Evolutionary conservation across 441 rosid species (phyloP).

Genomic region (Oxalis stricta): DNA sequence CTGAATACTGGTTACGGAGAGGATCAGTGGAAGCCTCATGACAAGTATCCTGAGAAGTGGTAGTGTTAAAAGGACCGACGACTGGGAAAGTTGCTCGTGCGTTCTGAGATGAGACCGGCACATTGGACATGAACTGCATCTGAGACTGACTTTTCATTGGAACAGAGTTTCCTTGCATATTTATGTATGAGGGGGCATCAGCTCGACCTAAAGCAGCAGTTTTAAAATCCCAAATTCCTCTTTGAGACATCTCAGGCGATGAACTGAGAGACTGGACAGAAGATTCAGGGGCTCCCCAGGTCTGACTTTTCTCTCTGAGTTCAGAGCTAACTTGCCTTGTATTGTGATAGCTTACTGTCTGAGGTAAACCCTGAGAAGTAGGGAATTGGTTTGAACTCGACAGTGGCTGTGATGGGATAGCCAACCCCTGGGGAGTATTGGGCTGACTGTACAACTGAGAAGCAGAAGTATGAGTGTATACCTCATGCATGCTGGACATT

Average conservation of each 20-base stretch:
- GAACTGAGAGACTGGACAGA: constrained; percentile 14
- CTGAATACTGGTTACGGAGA: constrained; percentile 20
- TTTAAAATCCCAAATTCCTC: constrained; percentile 15
- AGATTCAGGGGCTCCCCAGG: constrained; percentile 14
- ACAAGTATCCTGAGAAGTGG: constrained; percentile 12
- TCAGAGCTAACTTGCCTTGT: constrained; percentile 15
- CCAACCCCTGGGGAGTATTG: constrained; percentile 24
- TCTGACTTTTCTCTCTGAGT: constrained; percentile 17
- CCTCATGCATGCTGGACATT: constrained; percentile 9
- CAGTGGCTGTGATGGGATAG: constrained; percentile 24
- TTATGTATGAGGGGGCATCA: constrained; percentile 13
- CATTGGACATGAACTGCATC: constrained; percentile 14
- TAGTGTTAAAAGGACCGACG: constrained; percentile 14
- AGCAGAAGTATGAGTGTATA: constrained; percentile 4
- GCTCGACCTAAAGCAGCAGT: constrained; percentile 13
- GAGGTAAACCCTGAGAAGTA: constrained; percentile 13
- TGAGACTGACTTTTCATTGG: constrained; percentile 20
- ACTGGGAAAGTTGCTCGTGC: constrained; percentile 12
- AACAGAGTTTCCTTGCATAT: constrained; percentile 22
- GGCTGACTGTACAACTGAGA: constrained; percentile 12
- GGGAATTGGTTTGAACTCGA: constrained; percentile 15
- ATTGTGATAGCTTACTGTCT: constrained; percentile 8
- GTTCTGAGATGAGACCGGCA: constrained; percentile 20
- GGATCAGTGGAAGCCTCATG: constrained; percentile 9
- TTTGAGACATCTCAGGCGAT: constrained; percentile 22